These are phyloP conservation scores for Cladosporium sp. DNA, from an alignment of 2,329 filamentous ascomycete species.

Conservation along the genomic window DNA sequence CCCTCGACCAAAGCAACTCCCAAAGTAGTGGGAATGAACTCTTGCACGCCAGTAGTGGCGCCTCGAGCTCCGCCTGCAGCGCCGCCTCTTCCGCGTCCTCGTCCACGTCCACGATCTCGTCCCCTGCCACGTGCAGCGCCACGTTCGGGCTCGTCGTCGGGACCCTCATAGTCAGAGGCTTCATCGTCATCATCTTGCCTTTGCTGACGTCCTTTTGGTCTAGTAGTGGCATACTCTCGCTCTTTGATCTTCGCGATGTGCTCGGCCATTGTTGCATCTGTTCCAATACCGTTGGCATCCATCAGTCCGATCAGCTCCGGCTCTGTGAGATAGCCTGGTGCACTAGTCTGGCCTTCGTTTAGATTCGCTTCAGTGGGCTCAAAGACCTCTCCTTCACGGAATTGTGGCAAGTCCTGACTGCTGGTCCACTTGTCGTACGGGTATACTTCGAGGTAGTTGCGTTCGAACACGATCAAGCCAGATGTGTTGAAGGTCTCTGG, in stretches of 20 bases:
- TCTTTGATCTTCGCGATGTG: slow-evolving; percentile 96
- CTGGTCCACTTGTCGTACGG: slow-evolving; percentile 96
- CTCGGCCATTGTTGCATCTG: slow-evolving; percentile 98
- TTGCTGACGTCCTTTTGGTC: slow-evolving; percentile 44
- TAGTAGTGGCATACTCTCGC: slow-evolving; percentile 76
- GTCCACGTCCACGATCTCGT: slow-evolving; percentile 38
- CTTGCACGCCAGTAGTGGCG: slow-evolving; percentile 61
- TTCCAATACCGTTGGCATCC: slow-evolving; percentile 98
- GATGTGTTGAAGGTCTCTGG: slow-evolving; percentile 78
- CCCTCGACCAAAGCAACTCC: slow-evolving; percentile 91
- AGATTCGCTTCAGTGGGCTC: slow-evolving; percentile 87
- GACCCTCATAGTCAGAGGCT: slow-evolving; percentile 36
- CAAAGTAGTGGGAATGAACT: slow-evolving; percentile 89
- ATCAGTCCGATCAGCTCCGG: slow-evolving; percentile 94
- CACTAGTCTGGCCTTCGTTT: slow-evolving; percentile 82
- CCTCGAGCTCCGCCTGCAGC: slow-evolving; percentile 53
- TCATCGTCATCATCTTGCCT: slow-evolving; percentile 37
- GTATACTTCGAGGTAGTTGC: slow-evolving; percentile 94
- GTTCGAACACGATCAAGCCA: slow-evolving; percentile 79
- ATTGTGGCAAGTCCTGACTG: slow-evolving; percentile 76
- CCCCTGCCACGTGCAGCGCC: slow-evolving; percentile 41
- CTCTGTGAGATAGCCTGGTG: slow-evolving; percentile 87
- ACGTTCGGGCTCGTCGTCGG: slow-evolving; percentile 37
- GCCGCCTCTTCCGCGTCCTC: slow-evolving; percentile 46
- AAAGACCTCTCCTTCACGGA: slow-evolving; percentile 76